Conservation (phyloP, 1,139 yeast genomes). For the Scheffersomyces stambukii region DNA sequence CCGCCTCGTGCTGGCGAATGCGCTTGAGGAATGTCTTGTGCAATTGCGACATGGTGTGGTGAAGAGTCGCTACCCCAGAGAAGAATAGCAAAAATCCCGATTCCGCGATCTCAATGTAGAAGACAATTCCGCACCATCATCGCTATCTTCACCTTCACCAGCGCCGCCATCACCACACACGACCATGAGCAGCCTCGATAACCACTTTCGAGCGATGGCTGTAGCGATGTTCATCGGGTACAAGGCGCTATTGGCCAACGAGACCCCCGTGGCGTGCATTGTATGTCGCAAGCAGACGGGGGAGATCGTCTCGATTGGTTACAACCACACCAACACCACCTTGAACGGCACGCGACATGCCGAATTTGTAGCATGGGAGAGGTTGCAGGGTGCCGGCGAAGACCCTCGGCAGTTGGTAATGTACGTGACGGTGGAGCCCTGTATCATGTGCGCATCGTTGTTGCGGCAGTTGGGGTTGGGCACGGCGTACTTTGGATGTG, state of each 20-base stretch:
- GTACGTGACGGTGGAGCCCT: conserved; percentile 96
- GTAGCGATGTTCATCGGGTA: conserved; percentile 38
- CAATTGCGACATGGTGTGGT: conserved; percentile 36
- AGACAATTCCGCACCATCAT: no score
- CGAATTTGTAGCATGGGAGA: conserved; percentile 65
- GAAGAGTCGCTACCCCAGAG: not conserved
- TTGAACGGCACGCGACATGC: conserved; percentile 88
- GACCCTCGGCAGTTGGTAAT: conserved; percentile 50
- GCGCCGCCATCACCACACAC: not conserved
- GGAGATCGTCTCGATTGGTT: conserved; percentile 67
- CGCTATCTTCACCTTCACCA: conserved; percentile 2
- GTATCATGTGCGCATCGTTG: conserved; percentile 97
- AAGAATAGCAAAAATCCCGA: conserved; percentile 1
- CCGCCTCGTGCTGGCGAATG: conserved; percentile 33
- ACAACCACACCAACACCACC: conserved; percentile 85
- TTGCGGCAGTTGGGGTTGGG: conserved; percentile 73
- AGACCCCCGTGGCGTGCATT: conserved; percentile 72
- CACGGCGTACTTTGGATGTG: conserved; percentile 83
- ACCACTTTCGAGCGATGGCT: conserved; percentile 34
- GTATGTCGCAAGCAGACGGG: conserved; percentile 47
- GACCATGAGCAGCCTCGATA: conserved; percentile 17
- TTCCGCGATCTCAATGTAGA: no score
- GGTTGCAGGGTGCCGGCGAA: conserved; percentile 9
- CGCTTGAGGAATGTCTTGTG: conserved; percentile 38
- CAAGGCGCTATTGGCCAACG: conserved; percentile 46